A percentile compares a stretch with the other conserved stretches of the same genome.
These are phyloP conservation scores for Wickerhamomyces chambardii DNA, from an alignment of 805 yeast species.

Conservation along the genomic window DNA sequence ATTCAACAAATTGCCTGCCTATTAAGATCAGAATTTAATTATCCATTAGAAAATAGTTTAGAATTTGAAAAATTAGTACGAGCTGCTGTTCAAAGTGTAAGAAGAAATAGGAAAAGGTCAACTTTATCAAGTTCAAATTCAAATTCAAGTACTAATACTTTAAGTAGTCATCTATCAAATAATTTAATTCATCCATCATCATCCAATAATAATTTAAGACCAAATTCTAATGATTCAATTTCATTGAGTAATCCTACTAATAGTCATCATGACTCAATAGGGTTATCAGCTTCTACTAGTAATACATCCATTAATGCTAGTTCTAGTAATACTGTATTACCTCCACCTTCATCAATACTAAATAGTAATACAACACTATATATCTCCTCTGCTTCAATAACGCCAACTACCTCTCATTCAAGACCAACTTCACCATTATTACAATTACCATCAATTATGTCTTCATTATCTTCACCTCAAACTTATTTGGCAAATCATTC, in stretches of 20 bases:
- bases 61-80: slow-evolving; percentile 89
- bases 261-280: background rate
- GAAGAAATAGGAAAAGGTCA: slow-evolving; percentile 76
- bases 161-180: background rate
- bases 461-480: slow-evolving; percentile 1
- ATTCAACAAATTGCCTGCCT: slow-evolving; percentile 72
- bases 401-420: slow-evolving; percentile 1
- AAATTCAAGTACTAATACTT: slow-evolving; percentile 20
- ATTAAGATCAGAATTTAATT: slow-evolving; percentile 71
- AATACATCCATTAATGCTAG: background rate
- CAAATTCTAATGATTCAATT: background rate
- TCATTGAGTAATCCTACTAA: background rate
- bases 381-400: slow-evolving; percentile 2
- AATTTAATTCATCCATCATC: background rate
- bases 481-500: no score
- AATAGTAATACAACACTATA: no score
- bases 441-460: slow-evolving; percentile 2
- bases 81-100: slow-evolving; percentile 88
- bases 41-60: slow-evolving; percentile 40
- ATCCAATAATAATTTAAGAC: no score
- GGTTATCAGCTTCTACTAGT: background rate
- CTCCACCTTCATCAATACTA: background rate
- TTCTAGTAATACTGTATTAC: background rate
- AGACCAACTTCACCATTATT: slow-evolving; percentile 1
- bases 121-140: background rate